These are phyloP conservation scores for Begonia peltatifolia DNA, from an alignment of 306 rosid species.

Conservation along the genomic window DNA sequence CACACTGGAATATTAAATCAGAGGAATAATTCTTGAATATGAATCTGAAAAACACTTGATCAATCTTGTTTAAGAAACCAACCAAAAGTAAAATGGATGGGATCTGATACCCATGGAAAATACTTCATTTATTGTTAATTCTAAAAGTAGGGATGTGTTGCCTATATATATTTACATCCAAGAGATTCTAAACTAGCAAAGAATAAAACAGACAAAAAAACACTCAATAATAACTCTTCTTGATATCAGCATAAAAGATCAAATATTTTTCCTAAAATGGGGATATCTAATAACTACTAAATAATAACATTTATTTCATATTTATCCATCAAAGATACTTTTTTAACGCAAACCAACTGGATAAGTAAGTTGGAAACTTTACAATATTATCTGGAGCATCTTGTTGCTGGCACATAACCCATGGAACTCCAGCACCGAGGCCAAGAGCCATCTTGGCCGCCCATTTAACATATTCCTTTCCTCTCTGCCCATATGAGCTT, in stretches of 20 bases:
- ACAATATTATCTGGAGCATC: conserved; percentile 84
- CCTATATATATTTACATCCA: no score
- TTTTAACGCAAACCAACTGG: background rate
- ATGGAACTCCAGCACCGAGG: conserved; percentile 92
- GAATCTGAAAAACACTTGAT: no score
- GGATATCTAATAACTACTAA: background rate
- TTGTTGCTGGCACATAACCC: conserved; percentile 96
- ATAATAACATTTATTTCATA: background rate
- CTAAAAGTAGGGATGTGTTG: no score
- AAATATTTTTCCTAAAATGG: no score
- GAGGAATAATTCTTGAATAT: no score
- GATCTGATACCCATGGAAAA: background rate
- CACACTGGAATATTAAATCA: no score
- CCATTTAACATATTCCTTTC: conserved; percentile 86
- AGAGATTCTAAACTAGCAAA: no score
- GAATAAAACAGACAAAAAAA: no score
- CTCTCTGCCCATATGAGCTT: conserved; percentile 52
- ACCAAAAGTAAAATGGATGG: background rate
- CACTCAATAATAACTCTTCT: no score
- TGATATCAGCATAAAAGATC: no score
- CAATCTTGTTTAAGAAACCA: background rate
- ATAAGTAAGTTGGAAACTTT: conserved; percentile 16
- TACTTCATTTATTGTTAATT: background rate
- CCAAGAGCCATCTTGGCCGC: conserved; percentile 82
- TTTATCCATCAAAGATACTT: background rate